Percentiles rank a stretch among this genome's conserved stretches.
Conservation (phyloP, 306 rosid species). For the Cucurbita maxima region DNA sequence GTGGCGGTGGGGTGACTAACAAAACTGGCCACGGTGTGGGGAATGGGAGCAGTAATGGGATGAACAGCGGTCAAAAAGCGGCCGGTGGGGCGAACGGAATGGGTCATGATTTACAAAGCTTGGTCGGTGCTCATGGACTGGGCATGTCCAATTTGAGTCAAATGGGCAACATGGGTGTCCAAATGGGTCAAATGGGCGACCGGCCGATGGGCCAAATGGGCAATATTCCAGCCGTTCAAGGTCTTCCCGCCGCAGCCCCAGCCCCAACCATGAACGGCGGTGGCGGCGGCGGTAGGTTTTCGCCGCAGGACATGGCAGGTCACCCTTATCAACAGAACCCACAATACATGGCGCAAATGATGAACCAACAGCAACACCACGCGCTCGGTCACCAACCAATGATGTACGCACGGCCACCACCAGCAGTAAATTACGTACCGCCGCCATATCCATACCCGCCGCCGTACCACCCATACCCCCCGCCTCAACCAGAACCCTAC, state of each 20-base stretch:
- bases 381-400: slow-evolving; percentile 43
- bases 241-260: slow-evolving; percentile 48
- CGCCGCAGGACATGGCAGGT: slow-evolving; percentile 30
- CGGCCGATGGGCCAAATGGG: slow-evolving; percentile 38
- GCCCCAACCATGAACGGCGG: slow-evolving; percentile 10
- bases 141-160: slow-evolving; percentile 31
- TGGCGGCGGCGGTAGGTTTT: slow-evolving; percentile 16
- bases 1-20: neutral
- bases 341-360: slow-evolving; percentile 39
- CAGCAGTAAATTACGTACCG: slow-evolving; percentile 29
- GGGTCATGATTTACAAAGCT: slow-evolving; percentile 19
- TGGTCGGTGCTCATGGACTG: slow-evolving; percentile 31
- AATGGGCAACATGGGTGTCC: slow-evolving; percentile 7
- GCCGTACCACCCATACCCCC: slow-evolving; percentile 17
- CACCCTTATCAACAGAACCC: slow-evolving; percentile 31
- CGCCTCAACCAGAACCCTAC: slow-evolving; percentile 28
- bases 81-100: slow-evolving; percentile 17
- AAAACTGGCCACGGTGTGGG: slow-evolving; percentile 25
- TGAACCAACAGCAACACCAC: slow-evolving; percentile 52
- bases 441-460: slow-evolving; percentile 21
- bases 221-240: slow-evolving; percentile 51
- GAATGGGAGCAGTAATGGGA: neutral
- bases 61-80: slow-evolving; percentile 17
- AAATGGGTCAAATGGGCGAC: slow-evolving; percentile 36
- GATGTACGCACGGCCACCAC: slow-evolving; percentile 41